Percentiles rank a stretch among this genome's conserved stretches.
These are phyloP conservation scores for Solanum aculeatissimum DNA, from an alignment of 305 asterid genomes.

Conservation along the genomic window DNA sequence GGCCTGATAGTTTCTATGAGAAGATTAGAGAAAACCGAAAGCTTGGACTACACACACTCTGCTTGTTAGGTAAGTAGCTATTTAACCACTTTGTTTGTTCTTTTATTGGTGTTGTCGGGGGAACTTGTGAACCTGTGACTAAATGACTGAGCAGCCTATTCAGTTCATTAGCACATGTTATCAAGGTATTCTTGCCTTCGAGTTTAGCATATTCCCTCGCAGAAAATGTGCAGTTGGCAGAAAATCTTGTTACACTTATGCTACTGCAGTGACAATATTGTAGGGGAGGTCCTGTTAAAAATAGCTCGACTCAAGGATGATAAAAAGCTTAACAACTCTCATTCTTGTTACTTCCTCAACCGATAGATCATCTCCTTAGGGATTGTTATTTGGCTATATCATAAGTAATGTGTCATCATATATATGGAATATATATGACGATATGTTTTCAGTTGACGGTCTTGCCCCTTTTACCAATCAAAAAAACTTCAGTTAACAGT, in stretches of 20 bases:
- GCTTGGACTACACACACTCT: constrained; percentile 79
- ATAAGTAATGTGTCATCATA: background rate
- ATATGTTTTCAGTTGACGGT: background rate
- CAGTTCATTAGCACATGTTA: background rate
- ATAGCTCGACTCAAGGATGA: background rate
- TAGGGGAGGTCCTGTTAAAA: background rate
- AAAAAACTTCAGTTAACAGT: background rate
- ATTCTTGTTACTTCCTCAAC: background rate
- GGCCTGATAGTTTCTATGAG: constrained; percentile 92
- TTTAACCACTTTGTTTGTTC: background rate
- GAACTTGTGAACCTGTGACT: background rate
- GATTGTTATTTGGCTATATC: background rate
- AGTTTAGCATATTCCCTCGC: background rate
- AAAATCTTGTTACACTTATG: background rate
- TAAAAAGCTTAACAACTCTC: background rate
- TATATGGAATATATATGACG: background rate
- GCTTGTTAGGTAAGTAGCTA: constrained; percentile 56
- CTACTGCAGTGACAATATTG: background rate
- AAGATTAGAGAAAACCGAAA: constrained; percentile 51
- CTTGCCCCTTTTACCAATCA: too few relatives aligned
- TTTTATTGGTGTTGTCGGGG: background rate
- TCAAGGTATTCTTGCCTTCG: background rate
- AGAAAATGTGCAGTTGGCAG: background rate
- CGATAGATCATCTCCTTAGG: background rate
- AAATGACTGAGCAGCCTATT: background rate